Evolutionary conservation across 805 yeast genomes (phyloP).

Genomic region (Teunomyces gatunensis): DNA sequence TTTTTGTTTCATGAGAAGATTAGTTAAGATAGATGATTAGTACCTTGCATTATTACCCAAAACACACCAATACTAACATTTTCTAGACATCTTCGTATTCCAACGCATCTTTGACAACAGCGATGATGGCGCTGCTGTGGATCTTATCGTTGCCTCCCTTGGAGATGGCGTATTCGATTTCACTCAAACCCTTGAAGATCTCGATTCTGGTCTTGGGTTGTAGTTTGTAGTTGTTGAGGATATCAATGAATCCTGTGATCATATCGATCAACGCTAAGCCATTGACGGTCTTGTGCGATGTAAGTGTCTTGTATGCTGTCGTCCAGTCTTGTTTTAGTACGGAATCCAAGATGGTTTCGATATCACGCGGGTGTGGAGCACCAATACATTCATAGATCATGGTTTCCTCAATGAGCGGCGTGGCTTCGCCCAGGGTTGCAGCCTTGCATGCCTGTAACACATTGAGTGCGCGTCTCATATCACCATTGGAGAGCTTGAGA

Average conservation of each 20-base stretch:
- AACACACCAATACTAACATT: background rate
- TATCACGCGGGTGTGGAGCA: slow-evolving; percentile 86
- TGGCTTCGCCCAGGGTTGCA: slow-evolving; percentile 46
- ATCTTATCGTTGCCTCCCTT: slow-evolving; percentile 91
- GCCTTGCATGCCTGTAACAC: slow-evolving; percentile 94
- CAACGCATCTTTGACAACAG: slow-evolving; percentile 71
- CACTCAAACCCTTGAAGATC: slow-evolving; percentile 71
- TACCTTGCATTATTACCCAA: background rate
- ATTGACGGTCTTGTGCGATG: slow-evolving; percentile 60
- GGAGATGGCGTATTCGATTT: slow-evolving; percentile 86
- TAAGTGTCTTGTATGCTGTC: slow-evolving; percentile 65
- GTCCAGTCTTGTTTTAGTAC: slow-evolving; percentile 88
- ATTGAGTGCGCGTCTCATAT: slow-evolving; percentile 92
- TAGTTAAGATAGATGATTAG: slow-evolving; percentile 18
- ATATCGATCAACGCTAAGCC: slow-evolving; percentile 92
- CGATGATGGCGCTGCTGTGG: slow-evolving; percentile 87
- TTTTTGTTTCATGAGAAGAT: slow-evolving; percentile 24
- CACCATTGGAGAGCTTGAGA: slow-evolving; percentile 79
- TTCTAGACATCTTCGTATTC: slow-evolving; percentile 26
- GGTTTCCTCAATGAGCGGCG: slow-evolving; percentile 57
- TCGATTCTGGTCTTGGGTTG: slow-evolving; percentile 58
- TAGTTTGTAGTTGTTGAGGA: slow-evolving; percentile 67
- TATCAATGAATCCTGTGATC: slow-evolving; percentile 69
- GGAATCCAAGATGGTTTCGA: slow-evolving; percentile 71
- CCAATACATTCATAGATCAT: slow-evolving; percentile 95